These are phyloP conservation scores for Phlebopus sp. DNA, from an alignment of 1,284 basidiomycete species.

Conservation along the genomic window DNA sequence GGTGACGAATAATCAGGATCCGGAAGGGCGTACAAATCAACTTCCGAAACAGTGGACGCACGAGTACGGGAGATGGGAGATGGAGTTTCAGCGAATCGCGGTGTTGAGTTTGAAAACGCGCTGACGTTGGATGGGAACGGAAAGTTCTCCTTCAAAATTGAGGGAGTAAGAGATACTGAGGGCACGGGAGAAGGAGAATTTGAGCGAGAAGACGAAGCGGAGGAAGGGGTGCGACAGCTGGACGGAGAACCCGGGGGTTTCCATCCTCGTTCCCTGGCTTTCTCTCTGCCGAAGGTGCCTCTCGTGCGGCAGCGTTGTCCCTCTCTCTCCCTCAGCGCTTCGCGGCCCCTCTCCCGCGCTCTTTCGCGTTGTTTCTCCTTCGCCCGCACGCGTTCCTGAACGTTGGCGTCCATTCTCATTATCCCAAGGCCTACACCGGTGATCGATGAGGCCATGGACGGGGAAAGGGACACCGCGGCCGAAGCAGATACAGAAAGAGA, in stretches of 20 bases:
- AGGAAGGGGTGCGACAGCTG: not conserved
- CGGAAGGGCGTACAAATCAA: too few relatives aligned
- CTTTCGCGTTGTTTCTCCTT: conserved; percentile 27
- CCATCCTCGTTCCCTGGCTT: not conserved
- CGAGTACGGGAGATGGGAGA: too few relatives aligned
- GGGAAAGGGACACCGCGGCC: too few relatives aligned
- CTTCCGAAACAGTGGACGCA: too few relatives aligned
- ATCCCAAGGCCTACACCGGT: not conserved
- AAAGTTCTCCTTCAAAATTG: too few relatives aligned
- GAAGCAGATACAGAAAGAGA: too few relatives aligned
- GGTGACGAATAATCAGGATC: too few relatives aligned
- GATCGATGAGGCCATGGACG: not conserved
- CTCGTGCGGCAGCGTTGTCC: conserved; percentile 5
- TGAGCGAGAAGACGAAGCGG: not conserved
- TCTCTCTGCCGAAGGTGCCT: not conserved
- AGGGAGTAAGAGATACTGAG: not conserved
- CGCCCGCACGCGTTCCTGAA: conserved; percentile 15
- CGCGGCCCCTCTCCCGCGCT: conserved; percentile 23
- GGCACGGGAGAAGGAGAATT: not conserved
- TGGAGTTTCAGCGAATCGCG: too few relatives aligned
- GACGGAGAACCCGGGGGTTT: not conserved
- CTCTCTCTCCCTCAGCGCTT: conserved; percentile 12
- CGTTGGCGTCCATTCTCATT: conserved; percentile 8
- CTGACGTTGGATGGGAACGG: too few relatives aligned
- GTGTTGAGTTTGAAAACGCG: too few relatives aligned